Evolutionary conservation across 176 grass and related monocot genomes (phyloP).

Genomic region (Ampelocalamus luodianensis): DNA sequence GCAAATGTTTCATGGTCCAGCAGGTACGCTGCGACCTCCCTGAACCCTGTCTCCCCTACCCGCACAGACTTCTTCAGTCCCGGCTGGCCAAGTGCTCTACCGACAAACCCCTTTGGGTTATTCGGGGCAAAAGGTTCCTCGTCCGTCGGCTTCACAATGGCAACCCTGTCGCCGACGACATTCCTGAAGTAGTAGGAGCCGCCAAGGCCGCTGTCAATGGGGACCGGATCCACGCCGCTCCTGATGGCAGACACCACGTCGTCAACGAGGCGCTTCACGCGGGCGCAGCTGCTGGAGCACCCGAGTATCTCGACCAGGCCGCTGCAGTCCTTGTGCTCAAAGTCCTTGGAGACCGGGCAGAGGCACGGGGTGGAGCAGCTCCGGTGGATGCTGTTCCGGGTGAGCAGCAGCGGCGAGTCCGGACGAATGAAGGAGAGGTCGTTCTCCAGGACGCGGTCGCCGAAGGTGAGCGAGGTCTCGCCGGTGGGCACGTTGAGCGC

Average conservation of each 20-base stretch:
- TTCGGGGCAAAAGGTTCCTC: slow-evolving; percentile 87
- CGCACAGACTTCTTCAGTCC: slow-evolving; percentile 83
- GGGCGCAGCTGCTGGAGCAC: slow-evolving; percentile 52
- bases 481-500: slow-evolving; percentile 79
- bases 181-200: slow-evolving; percentile 85
- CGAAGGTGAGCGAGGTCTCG: slow-evolving; percentile 76
- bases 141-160: slow-evolving; percentile 84
- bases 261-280: slow-evolving; percentile 56
- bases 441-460: slow-evolving; percentile 72
- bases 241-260: slow-evolving; percentile 70
- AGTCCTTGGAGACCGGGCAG: slow-evolving; percentile 60
- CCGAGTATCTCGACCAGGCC: slow-evolving; percentile 66
- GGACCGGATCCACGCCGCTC: slow-evolving; percentile 63
- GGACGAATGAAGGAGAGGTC: slow-evolving; percentile 67
- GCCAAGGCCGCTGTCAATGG: slow-evolving; percentile 67
- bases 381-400: slow-evolving; percentile 69
- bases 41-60: slow-evolving; percentile 85
- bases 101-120: slow-evolving; percentile 77
- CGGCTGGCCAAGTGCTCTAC: slow-evolving; percentile 74
- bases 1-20: slow-evolving; percentile 83
- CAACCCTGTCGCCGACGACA: slow-evolving; percentile 60
- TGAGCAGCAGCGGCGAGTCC: slow-evolving; percentile 74
- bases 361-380: slow-evolving; percentile 88
- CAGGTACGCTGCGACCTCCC: slow-evolving; percentile 87
- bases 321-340: slow-evolving; percentile 59